These are phyloP conservation scores for Pseudotsuga menziesii DNA, from an alignment of 75 land plant species.

Conservation along the genomic window DNA sequence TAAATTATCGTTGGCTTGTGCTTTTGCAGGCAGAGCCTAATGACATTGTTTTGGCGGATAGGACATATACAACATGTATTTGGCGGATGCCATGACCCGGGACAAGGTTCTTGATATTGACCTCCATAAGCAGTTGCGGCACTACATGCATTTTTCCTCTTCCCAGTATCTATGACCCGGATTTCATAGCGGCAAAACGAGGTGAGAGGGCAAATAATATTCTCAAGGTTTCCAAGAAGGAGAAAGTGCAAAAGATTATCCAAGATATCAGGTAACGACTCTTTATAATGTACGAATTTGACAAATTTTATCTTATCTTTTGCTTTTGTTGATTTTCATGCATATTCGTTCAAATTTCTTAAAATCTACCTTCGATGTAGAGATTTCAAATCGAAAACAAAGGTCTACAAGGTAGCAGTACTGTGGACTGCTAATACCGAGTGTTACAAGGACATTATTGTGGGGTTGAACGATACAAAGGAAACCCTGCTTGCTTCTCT, in stretches of 20 bases:
- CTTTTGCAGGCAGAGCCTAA: conserved; percentile 78
- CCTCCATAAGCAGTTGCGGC: conserved; percentile 92
- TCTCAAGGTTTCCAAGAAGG: conserved; percentile 89
- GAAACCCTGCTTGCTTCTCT: conserved; percentile 78
- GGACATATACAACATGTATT: conserved; percentile 92
- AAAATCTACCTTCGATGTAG: conserved; percentile 9
- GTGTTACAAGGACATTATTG: conserved; percentile 84
- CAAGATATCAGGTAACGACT: conserved; percentile 69
- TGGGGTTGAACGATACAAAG: conserved; percentile 90
- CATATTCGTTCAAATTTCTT: too few relatives aligned
- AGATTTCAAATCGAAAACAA: conserved; percentile 71
- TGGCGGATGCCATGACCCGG: conserved; percentile 95
- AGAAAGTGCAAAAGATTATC: conserved; percentile 68
- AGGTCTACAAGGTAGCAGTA: conserved; percentile 87
- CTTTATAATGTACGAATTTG: too few relatives aligned
- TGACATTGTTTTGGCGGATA: conserved; percentile 96
- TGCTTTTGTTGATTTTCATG: not conserved
- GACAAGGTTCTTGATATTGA: conserved; percentile 92
- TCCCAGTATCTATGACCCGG: conserved; percentile 92
- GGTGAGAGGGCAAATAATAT: conserved; percentile 79
- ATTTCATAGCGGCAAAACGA: conserved; percentile 96
- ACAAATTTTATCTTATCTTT: not conserved
- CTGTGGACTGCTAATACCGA: conserved; percentile 99
- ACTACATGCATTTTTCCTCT: conserved; percentile 95
- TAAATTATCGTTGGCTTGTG: not conserved